phyloP scores from a whole-genome alignment of 495 filamentous ascomycete genomes.

The Talaromyces borbonicus region DNA sequence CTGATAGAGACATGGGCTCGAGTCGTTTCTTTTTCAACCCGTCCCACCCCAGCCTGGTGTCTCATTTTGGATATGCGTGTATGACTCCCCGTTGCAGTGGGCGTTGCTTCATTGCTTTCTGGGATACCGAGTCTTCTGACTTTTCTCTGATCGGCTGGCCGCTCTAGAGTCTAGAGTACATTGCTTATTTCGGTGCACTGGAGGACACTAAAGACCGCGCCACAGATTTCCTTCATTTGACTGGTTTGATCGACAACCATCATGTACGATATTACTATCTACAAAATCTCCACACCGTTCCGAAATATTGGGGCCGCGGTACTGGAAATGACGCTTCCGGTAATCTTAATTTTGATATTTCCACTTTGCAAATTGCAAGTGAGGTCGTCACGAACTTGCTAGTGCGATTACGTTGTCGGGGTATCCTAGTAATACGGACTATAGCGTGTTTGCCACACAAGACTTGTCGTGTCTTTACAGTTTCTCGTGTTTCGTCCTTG shows the following conservation, averaged over 20 bases:
- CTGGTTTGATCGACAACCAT: not conserved
- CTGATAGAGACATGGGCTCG: no score
- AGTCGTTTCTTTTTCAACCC: not conserved
- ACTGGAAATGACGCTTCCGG: not conserved
- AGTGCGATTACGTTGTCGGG: no score
- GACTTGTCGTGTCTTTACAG: no score
- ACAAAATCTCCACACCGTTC: slow-evolving; percentile 1
- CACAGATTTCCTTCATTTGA: slow-evolving; percentile 3
- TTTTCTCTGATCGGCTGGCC: not conserved
- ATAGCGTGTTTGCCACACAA: no score
- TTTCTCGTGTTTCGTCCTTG: no score
- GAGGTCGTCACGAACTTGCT: not conserved
- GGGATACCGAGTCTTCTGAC: not conserved
- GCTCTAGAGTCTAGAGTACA: not conserved
- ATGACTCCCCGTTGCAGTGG: no score
- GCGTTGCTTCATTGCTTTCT: no score
- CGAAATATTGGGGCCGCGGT: not conserved
- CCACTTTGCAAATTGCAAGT: no score
- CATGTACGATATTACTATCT: slow-evolving; percentile 1
- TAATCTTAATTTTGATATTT: no score
- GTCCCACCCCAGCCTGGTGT: no score
- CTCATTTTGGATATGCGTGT: not conserved
- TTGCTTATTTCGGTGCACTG: not conserved
- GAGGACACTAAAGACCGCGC: not conserved
- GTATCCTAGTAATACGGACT: no score